Base-by-base conservation (phyloP, 2,329 filamentous ascomycete species). In the Botryosphaeria agaves region DNA sequence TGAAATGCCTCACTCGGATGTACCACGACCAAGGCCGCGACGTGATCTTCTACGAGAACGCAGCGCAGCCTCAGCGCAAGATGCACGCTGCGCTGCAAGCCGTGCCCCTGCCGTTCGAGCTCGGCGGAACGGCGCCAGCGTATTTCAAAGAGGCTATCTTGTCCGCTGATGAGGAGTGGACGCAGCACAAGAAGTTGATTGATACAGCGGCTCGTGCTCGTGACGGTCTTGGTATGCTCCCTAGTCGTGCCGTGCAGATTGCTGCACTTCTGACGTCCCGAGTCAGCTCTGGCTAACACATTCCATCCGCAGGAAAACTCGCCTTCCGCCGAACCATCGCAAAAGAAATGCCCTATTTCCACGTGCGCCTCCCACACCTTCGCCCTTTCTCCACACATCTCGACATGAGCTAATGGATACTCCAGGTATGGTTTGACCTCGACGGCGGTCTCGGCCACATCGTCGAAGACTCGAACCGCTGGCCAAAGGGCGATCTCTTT, bases 341-440 rank as follows among this genome's bases (percentile, higher is more conserved):
- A 8, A 93, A 91, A 57, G 87, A 98, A 59, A 87, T 91, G 80
- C 87, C 91, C 0, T 98, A 98, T 52, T 98, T 98, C 46, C 89
- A 98, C 51, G 87, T 76, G 14, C n/a, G n/a, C n/a, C n/a, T n/a
- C n/a, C n/a, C n/a, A n/a, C n/a, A n/a, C n/a, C n/a, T n/a, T n/a
- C n/a, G n/a, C 12, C 14, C 9, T 23, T 9, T 9, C 7, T n/a
- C n/a, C n/a, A n/a, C n/a, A n/a, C n/a, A n/a, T n/a, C n/a, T n/a
- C n/a, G n/a, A n/a, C n/a, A n/a, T n/a, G n/a, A n/a, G n/a, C n/a
- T n/a, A n/a, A n/a, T n/a, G n/a, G n/a, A n/a, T n/a, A n/a, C n/a
- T n/a, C n/a, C n/a, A n/a, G n/a, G n/a, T n/a, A n/a, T 98, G 87
- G 85, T 95, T 95, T 49, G 71, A 73, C 31, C 60, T 98, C 1